These are phyloP conservation scores for Obba rivulosa DNA, from an alignment of 768 basidiomycete species.

Conservation along the genomic window DNA sequence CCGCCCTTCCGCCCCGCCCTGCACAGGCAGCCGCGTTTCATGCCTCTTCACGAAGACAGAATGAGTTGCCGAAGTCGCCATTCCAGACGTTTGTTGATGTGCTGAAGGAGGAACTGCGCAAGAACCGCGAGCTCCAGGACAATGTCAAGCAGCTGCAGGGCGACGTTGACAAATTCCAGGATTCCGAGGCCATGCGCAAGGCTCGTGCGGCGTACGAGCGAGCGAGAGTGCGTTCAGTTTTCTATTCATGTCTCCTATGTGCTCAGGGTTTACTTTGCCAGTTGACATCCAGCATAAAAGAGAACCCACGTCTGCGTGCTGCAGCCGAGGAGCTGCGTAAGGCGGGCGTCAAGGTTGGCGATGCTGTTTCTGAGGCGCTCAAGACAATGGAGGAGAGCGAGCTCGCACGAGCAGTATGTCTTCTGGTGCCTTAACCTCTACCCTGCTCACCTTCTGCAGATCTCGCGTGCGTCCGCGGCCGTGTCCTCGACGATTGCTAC, in stretches of 20 bases:
- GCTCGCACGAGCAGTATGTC: constrained; percentile 73
- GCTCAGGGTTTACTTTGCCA: neutral
- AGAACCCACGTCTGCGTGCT: constrained; percentile 87
- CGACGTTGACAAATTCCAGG: constrained; percentile 95
- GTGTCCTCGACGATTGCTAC: constrained; percentile 82
- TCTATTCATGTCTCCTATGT: neutral
- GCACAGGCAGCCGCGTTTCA: constrained; percentile 40
- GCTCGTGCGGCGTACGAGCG: constrained; percentile 91
- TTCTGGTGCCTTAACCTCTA: neutral
- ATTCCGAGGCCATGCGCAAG: constrained; percentile 92
- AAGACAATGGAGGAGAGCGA: constrained; percentile 95
- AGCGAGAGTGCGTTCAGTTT: constrained; percentile 77
- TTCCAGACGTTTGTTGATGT: constrained; percentile 97
- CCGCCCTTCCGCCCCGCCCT: constrained; percentile 2
- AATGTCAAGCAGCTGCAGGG: constrained; percentile 97
- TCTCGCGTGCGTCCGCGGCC: constrained; percentile 80
- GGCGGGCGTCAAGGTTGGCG: constrained; percentile 85
- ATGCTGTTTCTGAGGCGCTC: constrained; percentile 90
- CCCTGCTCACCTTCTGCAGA: constrained; percentile 35
- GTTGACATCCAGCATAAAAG: constrained; percentile 88
- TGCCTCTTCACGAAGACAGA: constrained; percentile 50
- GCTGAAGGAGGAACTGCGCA: constrained; percentile 84
- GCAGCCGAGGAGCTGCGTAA: constrained; percentile 92
- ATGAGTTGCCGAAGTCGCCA: constrained; percentile 82
- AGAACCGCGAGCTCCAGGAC: constrained; percentile 92